Percentiles rank a stretch among this genome's conserved stretches.
Conservation (phyloP, 108 stramenopile species). For the Pseudonitzschia delicatissima region DNA sequence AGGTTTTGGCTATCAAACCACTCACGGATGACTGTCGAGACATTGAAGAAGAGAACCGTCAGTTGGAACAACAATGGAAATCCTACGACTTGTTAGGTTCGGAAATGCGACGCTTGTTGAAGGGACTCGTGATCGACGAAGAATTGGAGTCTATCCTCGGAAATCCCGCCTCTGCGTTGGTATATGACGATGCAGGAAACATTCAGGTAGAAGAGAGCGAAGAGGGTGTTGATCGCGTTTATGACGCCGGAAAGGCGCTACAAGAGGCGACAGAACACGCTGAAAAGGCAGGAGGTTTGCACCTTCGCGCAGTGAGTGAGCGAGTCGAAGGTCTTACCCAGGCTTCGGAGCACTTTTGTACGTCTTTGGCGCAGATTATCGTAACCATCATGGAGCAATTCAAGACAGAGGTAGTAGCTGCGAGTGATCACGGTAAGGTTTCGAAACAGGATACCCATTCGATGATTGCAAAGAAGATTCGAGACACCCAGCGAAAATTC, state of each 20-base stretch:
- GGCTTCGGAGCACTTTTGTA: slow-evolving; percentile 68
- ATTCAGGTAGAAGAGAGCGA: slow-evolving; percentile 76
- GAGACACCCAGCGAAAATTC: slow-evolving; percentile 81
- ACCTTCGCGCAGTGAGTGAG: slow-evolving; percentile 77
- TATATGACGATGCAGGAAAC: slow-evolving; percentile 61
- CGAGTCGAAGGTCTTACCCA: slow-evolving; percentile 56
- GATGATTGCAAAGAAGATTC: slow-evolving; percentile 81
- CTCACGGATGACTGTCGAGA: slow-evolving; percentile 85
- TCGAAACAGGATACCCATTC: slow-evolving; percentile 78
- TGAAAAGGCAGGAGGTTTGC: slow-evolving; percentile 76
- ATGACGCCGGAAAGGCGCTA: slow-evolving; percentile 74
- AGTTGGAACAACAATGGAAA: slow-evolving; percentile 89
- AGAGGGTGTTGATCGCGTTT: slow-evolving; percentile 72
- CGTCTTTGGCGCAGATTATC: slow-evolving; percentile 75
- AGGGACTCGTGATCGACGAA: slow-evolving; percentile 63
- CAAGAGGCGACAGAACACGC: slow-evolving; percentile 78
- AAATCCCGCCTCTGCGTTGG: slow-evolving; percentile 75
- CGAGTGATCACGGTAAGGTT: slow-evolving; percentile 59
- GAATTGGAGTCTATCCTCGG: slow-evolving; percentile 60
- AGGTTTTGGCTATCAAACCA: slow-evolving; percentile 81
- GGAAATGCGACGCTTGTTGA: slow-evolving; percentile 71
- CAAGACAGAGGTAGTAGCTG: slow-evolving; percentile 58
- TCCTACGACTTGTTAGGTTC: slow-evolving; percentile 71
- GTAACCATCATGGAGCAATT: slow-evolving; percentile 87
- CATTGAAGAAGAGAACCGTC: slow-evolving; percentile 88